Evolutionary conservation across 148 eudicot species (phyloP).

Genomic region (Vaccinium vitisidaea): DNA sequence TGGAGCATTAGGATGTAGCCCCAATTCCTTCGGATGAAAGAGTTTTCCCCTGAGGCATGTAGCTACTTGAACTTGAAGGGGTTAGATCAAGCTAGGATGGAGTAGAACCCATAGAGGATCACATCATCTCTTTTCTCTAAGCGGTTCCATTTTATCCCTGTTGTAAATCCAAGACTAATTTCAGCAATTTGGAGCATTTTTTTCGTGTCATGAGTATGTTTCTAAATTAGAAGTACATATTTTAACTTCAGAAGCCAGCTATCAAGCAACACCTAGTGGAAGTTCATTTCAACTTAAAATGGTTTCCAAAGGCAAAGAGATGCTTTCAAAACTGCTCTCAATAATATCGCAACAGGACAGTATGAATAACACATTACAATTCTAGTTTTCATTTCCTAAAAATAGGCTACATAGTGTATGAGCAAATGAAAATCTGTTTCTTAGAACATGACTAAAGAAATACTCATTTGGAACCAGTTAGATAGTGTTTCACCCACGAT

Average conservation of each 20-base stretch:
- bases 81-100: background rate
- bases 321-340: background rate
- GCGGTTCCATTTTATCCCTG: background rate
- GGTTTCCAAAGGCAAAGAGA: background rate
- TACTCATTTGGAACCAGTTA: background rate
- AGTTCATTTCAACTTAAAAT: background rate
- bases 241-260: background rate
- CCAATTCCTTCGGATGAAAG: background rate
- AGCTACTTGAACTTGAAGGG: background rate
- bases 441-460: background rate
- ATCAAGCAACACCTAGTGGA: background rate
- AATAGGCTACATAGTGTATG: background rate
- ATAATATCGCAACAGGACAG: background rate
- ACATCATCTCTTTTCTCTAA: background rate
- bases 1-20: background rate
- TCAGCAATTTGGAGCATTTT: slow-evolving; percentile 5
- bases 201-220: background rate
- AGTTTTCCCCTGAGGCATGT: background rate
- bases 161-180: background rate
- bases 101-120: background rate
- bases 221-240: background rate
- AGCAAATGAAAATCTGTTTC: background rate
- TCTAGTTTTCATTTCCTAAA: background rate
- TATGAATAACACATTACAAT: background rate
- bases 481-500: background rate